Evolutionary conservation across 2,329 filamentous ascomycete species (phyloP).

Genomic region (Xylariomycetidae sp.): DNA sequence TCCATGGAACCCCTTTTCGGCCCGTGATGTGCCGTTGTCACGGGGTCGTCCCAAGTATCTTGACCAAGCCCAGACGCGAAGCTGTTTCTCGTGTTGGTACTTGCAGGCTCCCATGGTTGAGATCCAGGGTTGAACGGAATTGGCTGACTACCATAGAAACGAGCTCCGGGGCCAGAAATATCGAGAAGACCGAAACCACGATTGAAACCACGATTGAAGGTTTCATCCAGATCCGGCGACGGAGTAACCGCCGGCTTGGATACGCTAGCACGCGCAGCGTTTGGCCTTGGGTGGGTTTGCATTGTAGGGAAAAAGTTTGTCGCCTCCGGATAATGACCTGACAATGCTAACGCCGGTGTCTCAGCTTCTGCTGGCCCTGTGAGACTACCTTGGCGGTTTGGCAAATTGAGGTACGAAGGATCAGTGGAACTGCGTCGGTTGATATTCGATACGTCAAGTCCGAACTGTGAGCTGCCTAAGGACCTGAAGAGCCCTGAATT

Average conservation of each 20-base stretch:
- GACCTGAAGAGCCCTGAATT: conserved; percentile 12
- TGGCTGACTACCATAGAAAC: conserved; percentile 24
- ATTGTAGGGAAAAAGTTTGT: no score
- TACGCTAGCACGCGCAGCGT: conserved; percentile 13
- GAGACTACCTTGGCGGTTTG: conserved; percentile 10
- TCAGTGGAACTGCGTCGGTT: conserved; percentile 24
- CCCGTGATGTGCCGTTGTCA: conserved; percentile 15
- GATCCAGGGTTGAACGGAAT: conserved; percentile 46
- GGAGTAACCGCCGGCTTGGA: conserved; percentile 28
- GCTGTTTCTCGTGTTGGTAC: conserved; percentile 7
- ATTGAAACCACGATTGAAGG: conserved; percentile 27
- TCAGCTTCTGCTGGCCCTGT: conserved; percentile 13
- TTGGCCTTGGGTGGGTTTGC: no score
- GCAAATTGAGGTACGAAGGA: conserved; percentile 9
- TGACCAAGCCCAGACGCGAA: conserved; percentile 22
- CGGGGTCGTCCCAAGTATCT: conserved; percentile 28
- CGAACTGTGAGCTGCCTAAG: conserved; percentile 10
- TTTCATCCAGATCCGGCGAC: conserved; percentile 31
- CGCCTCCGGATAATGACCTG: no score
- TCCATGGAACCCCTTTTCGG: conserved; percentile 36
- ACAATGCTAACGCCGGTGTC: no score
- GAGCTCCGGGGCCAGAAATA: conserved; percentile 18
- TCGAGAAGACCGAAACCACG: conserved; percentile 9
- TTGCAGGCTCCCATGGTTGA: conserved; percentile 39
- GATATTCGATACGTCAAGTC: conserved; percentile 8